phyloP scores from a whole-genome alignment of 2,329 filamentous ascomycete species.

The Colletotrichum sp. region DNA sequence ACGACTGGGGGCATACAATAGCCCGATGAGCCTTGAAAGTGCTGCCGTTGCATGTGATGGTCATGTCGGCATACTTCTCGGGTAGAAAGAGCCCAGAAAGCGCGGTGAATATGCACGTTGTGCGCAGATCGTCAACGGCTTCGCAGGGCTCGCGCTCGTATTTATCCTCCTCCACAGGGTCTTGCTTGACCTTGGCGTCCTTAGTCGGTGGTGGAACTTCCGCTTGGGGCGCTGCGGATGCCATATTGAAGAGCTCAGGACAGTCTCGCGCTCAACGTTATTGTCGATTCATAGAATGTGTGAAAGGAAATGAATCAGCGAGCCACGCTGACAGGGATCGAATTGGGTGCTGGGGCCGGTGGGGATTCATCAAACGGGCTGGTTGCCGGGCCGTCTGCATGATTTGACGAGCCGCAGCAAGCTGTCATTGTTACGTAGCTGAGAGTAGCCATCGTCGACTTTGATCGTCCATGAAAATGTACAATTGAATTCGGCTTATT shows the following conservation, averaged over 20 bases:
- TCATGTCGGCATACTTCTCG: slow-evolving; percentile 36
- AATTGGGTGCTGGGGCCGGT: neutral
- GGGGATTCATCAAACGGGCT: neutral
- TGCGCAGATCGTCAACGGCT: neutral
- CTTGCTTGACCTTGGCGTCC: neutral
- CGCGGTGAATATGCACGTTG: neutral
- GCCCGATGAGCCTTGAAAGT: slow-evolving; percentile 37
- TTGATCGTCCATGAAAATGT: neutral
- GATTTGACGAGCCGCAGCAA: neutral
- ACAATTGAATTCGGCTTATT: neutral
- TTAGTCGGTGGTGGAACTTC: accelerated
- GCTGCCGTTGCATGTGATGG: slow-evolving; percentile 30
- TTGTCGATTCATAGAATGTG: neutral
- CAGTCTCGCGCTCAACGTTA: neutral
- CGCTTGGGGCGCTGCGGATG: neutral
- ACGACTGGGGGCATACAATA: slow-evolving; percentile 38
- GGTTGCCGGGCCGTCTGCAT: neutral
- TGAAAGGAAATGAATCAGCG: neutral
- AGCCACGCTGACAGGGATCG: neutral
- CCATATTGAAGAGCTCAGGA: neutral
- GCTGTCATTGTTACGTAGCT: accelerated
- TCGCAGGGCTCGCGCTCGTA: neutral
- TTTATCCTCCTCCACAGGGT: neutral
- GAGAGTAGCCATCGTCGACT: neutral
- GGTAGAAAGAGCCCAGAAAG: neutral